phyloP scores from a whole-genome alignment of 352 stramenopile genomes.

The Pythium brassicae region DNA sequence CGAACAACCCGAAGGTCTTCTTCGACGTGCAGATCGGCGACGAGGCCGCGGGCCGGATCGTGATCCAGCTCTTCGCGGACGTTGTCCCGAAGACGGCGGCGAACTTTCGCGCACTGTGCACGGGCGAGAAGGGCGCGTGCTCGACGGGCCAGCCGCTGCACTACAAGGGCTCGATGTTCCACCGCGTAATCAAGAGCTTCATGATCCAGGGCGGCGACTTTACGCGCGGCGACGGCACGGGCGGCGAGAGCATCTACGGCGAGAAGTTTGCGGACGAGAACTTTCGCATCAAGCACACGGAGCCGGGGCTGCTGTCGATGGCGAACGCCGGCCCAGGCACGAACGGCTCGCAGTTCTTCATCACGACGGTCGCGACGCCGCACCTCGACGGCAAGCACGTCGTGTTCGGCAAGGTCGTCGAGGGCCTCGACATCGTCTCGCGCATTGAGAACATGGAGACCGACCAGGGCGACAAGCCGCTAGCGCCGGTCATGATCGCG shows the following conservation, averaged over 20 bases:
- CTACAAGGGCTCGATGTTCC: slow-evolving; percentile 98
- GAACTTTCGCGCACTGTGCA: slow-evolving; percentile 98
- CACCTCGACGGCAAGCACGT: slow-evolving; percentile 98
- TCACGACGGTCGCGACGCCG: slow-evolving; percentile 91
- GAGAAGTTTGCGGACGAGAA: slow-evolving; percentile 98
- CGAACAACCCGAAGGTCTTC: slow-evolving; percentile 69
- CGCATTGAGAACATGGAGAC: slow-evolving; percentile 90
- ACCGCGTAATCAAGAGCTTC: slow-evolving; percentile 96
- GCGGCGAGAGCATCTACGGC: slow-evolving; percentile 93
- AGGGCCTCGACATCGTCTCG: slow-evolving; percentile 91
- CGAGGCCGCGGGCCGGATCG: slow-evolving; percentile 84
- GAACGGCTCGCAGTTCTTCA: slow-evolving; percentile 98
- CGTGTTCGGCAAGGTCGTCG: slow-evolving; percentile 94
- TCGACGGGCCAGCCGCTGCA: slow-evolving; percentile 86
- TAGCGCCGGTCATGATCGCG: slow-evolving; percentile 89
- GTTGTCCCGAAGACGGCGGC: slow-evolving; percentile 96
- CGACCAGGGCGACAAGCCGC: slow-evolving; percentile 90
- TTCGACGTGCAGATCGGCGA: slow-evolving; percentile 96
- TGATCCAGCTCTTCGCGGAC: slow-evolving; percentile 97
- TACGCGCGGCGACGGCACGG: slow-evolving; percentile 93
- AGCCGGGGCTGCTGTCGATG: slow-evolving; percentile 94
- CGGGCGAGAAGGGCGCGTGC: slow-evolving; percentile 94
- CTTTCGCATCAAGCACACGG: slow-evolving; percentile 96
- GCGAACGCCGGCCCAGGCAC: slow-evolving; percentile 95
- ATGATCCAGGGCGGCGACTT: slow-evolving; percentile 97